Base-by-base conservation (phyloP, 139 green algal species). In the Micromonas pusilla region DNA sequence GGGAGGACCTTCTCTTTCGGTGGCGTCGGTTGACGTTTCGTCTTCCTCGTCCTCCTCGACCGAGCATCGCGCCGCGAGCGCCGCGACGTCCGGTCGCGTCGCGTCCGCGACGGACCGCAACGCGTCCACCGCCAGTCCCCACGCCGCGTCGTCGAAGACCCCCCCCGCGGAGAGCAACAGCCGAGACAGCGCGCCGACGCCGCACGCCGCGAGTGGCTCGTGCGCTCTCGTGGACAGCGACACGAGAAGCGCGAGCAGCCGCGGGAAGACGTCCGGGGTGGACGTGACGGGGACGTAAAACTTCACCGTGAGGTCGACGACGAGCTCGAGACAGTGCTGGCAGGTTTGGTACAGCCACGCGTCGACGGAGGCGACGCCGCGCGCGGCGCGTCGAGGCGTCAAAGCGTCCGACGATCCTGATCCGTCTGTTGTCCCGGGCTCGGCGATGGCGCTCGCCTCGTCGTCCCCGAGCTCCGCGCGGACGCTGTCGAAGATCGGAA, bases 401-500 rank as follows among this genome's bases (percentile, higher is more conserved):
- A n/a, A n/a, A n/a, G n/a, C n/a, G n/a, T n/a, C n/a, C n/a, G n/a
- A n/a, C n/a, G n/a, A n/a, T n/a, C n/a, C n/a, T n/a, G n/a, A n/a
- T n/a, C n/a, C n/a, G n/a, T n/a, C n/a, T n/a, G n/a, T n/a, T n/a
- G n/a, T n/a, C n/a, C n/a, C n/a, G n/a, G n/a, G n/a, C n/a, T n/a
- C n/a, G n/a, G n/a, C n/a, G n/a, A n/a, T n/a, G n/a, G n/a, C n/a
- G n/a, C n/a, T n/a, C n/a, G n/a, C n/a, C n/a, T 39, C 39, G 21
- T 79, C 70, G 28, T 74, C 73, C 30, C 52, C 63, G 33, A n/a
- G 19, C 26, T 25, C 32, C 16, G 77, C 66, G 16, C 92, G 85
- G 28, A 97, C 95, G 78, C 96, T 88, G 89, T 99, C 95, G 77
- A 98, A 98, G 76, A 98, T 97, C 60, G 95, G 94, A 71, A 99